These are phyloP conservation scores for Penicillium crustosum DNA, from an alignment of 2,329 filamentous ascomycete genomes.

Conservation along the genomic window DNA sequence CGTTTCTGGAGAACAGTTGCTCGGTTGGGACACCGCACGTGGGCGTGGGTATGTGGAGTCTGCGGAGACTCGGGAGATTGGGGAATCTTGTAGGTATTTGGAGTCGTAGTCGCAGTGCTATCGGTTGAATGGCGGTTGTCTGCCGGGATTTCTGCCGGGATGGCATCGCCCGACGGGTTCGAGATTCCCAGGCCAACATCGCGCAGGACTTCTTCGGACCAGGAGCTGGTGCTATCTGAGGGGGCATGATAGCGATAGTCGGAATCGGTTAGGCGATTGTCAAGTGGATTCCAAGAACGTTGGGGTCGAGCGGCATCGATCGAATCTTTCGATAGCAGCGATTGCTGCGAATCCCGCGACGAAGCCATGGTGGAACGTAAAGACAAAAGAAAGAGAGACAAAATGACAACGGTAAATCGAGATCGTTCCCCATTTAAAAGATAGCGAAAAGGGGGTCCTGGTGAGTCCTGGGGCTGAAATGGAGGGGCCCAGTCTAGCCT, in stretches of 20 bases:
- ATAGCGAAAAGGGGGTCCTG: background rate
- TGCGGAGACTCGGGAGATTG: constrained; percentile 7
- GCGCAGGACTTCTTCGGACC: constrained; percentile 19
- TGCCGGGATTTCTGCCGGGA: constrained; percentile 1
- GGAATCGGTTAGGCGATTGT: constrained; percentile 11
- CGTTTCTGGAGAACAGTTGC: constrained; percentile 32
- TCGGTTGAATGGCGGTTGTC: constrained; percentile 7
- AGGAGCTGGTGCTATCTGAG: constrained; percentile 13
- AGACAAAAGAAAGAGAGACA: background rate
- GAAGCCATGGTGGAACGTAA: constrained; percentile 13
- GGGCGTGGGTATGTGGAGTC: constrained; percentile 14
- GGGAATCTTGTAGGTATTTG: background rate
- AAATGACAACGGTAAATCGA: background rate
- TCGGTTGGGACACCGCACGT: constrained; percentile 30
- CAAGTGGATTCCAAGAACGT: constrained; percentile 22
- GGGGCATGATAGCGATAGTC: constrained; percentile 15
- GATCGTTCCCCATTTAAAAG: background rate
- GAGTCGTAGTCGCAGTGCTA: background rate
- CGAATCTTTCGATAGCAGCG: constrained; percentile 16
- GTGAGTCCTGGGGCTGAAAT: background rate
- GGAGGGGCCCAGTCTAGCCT: background rate
- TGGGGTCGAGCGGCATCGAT: constrained; percentile 13
- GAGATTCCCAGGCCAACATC: constrained; percentile 24
- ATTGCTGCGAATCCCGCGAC: constrained; percentile 19
- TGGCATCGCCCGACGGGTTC: constrained; percentile 8